Evolutionary conservation across 108 stramenopile species (phyloP).

Genomic region (Conticribra weissflogii): DNA sequence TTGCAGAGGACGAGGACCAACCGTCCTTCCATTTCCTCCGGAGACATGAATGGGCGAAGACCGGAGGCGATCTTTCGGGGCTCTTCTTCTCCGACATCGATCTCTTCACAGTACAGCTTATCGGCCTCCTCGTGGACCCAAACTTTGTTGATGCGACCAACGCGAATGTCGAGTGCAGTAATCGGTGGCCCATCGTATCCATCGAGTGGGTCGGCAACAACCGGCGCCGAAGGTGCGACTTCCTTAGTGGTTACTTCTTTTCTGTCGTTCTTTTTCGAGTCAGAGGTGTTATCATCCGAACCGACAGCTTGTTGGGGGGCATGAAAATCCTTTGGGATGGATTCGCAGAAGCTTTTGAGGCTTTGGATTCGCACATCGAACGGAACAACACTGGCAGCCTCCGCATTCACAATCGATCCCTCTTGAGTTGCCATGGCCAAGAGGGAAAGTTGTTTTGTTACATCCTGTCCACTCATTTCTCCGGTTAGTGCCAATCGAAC

Average conservation of each 20-base stretch:
- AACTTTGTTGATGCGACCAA: slow-evolving; percentile 88
- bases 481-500: slow-evolving; percentile 93
- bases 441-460: slow-evolving; percentile 91
- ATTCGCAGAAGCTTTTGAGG: slow-evolving; percentile 71
- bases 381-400: slow-evolving; percentile 60
- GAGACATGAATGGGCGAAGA: slow-evolving; percentile 81
- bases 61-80: slow-evolving; percentile 95
- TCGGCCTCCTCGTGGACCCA: slow-evolving; percentile 97
- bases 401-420: slow-evolving; percentile 63
- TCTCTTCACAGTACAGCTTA: slow-evolving; percentile 98
- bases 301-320: slow-evolving; percentile 28
- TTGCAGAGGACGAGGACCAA: slow-evolving; percentile 97
- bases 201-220: slow-evolving; percentile 64
- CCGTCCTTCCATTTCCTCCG: slow-evolving; percentile 87
- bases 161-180: slow-evolving; percentile 89
- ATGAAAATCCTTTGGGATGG: slow-evolving; percentile 81
- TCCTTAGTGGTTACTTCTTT: slow-evolving; percentile 8
- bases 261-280: slow-evolving; percentile 8
- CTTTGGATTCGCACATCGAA: slow-evolving; percentile 67
- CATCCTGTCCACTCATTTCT: slow-evolving; percentile 97
- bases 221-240: slow-evolving; percentile 23
- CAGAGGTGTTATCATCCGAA: slow-evolving; percentile 14
- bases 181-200: slow-evolving; percentile 87
- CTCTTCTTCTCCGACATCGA: slow-evolving; percentile 96
- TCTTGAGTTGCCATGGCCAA: slow-evolving; percentile 68